A percentile compares a stretch with the other conserved stretches of the same genome.
Conservation (phyloP, 805 yeast genomes). For the Maudiozyma serrabonitensis region DNA sequence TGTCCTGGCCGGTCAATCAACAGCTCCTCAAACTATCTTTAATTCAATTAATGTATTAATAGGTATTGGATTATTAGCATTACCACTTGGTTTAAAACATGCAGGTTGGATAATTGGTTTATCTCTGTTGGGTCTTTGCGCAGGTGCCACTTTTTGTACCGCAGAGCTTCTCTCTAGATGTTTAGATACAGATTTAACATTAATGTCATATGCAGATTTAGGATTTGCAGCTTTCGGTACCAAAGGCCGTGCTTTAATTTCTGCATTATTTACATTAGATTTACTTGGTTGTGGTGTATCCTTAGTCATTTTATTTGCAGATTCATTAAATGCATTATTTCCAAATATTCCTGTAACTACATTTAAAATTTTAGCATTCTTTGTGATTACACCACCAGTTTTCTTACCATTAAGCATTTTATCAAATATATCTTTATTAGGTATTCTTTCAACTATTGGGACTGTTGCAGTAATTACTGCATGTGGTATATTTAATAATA, state of each 20-base stretch:
- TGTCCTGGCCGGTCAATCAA: slow-evolving; percentile 72
- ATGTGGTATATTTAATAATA: slow-evolving; percentile 53
- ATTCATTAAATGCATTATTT: slow-evolving; percentile 63
- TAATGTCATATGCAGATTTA: slow-evolving; percentile 81
- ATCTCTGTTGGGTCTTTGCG: slow-evolving; percentile 49
- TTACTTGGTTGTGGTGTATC: slow-evolving; percentile 76
- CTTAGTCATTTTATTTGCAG: slow-evolving; percentile 72
- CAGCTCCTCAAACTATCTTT: slow-evolving; percentile 67
- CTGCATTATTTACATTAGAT: slow-evolving; percentile 66
- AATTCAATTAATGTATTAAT: slow-evolving; percentile 68
- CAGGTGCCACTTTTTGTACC: slow-evolving; percentile 62
- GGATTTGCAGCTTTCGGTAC: slow-evolving; percentile 82
- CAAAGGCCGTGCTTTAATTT: slow-evolving; percentile 61
- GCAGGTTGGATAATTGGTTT: slow-evolving; percentile 68
- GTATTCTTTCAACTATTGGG: slow-evolving; percentile 60
- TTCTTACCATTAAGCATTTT: slow-evolving; percentile 67
- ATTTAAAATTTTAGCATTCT: slow-evolving; percentile 60
- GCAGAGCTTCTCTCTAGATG: slow-evolving; percentile 67
- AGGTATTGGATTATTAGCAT: slow-evolving; percentile 66
- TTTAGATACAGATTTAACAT: slow-evolving; percentile 68
- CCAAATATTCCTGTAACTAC: slow-evolving; percentile 42
- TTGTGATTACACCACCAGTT: slow-evolving; percentile 71
- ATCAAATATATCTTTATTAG: slow-evolving; percentile 58
- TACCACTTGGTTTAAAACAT: slow-evolving; percentile 58
- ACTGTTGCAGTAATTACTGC: slow-evolving; percentile 48